A percentile compares a stretch with the other conserved stretches of the same genome.
These are phyloP conservation scores for Lagenaria siceraria DNA, from an alignment of 306 rosid genomes.

Conservation along the genomic window DNA sequence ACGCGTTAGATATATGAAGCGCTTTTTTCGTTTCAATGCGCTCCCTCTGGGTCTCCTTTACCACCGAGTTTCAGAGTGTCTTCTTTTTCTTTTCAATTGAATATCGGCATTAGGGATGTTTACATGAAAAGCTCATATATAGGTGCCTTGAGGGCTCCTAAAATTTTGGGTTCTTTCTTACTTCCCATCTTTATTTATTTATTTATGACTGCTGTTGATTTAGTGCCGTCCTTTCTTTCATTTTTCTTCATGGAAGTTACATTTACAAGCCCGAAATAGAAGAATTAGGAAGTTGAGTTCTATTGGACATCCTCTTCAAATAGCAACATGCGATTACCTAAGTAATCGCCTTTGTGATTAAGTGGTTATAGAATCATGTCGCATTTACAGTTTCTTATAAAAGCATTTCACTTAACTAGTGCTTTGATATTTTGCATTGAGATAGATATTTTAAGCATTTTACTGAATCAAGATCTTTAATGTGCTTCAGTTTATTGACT, in stretches of 20 bases:
- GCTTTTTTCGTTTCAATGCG: not conserved
- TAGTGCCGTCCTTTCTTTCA: not conserved
- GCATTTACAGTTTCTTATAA: not conserved
- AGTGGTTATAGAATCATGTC: not conserved
- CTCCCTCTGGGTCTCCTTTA: not conserved
- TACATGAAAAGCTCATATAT: not conserved
- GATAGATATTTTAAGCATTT: not conserved
- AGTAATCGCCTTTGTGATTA: not conserved
- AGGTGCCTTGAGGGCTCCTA: not conserved
- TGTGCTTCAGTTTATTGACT: conserved; percentile 52
- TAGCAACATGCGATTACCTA: not conserved
- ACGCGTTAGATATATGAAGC: not conserved
- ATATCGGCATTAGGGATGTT: not conserved
- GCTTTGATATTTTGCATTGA: not conserved
- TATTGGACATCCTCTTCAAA: not conserved
- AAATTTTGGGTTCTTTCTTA: not conserved
- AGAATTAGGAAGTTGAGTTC: not conserved
- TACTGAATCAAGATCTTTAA: conserved; percentile 11
- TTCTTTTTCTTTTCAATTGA: not conserved
- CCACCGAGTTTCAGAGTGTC: not conserved
- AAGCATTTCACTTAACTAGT: not conserved
- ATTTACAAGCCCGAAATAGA: not conserved
- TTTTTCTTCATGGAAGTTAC: not conserved
- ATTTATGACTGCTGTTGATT: not conserved
- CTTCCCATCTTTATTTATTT: not conserved